Evolutionary conservation across 139 green algal genomes (phyloP), one percentile per base, ranked within the genome.

Genomic region (Chlamydomonas schloesseri): DNA sequence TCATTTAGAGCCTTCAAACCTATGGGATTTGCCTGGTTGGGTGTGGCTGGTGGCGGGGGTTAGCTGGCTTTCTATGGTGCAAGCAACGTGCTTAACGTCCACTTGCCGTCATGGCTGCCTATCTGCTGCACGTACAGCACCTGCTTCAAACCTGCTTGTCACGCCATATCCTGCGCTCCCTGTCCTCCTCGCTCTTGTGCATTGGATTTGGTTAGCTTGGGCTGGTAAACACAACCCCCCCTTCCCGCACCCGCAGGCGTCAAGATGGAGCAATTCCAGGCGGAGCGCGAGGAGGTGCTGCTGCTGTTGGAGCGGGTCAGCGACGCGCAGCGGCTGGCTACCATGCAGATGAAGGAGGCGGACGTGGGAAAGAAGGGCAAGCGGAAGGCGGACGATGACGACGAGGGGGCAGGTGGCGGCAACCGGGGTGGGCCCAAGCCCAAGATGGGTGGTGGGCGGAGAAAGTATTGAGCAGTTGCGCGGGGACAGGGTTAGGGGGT

Each of bases 241-340:
- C 9, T 34, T 23, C 14, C 62, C n/a, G n/a, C 3, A 34, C 13
- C 13, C 18, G 10, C 79, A 85, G 79, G 87, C 20, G 90, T 94
- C 47, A 96, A 96, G 72, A 95, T 99, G 92, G 95, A 98, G 88
- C 73, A 91, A 75, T 98, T 96, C 78, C 83, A 82, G 15, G 81
- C 91, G 2, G 93, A 98, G 84, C 91, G 94, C 34, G 93, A 96
- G 34, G 94, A 94, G 80, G 96, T 97, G 55, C 84, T 98, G 86
- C 57, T 98, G 85, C 86, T 99, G 85, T 87, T 96, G 67, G 97
- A 98, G 92, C 91, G 96, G 0, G 95, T 98, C 58, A 88, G 79
- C 23, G 95, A 98, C 53, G 96, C 96, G 15, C 94, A 97, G 86
- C 91, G 95, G 55, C 89, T 98, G 55, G 95, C 96, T 1, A 96